phyloP scores from a whole-genome alignment of 352 stramenopile genomes.

The Nothophytophthora sp. region DNA sequence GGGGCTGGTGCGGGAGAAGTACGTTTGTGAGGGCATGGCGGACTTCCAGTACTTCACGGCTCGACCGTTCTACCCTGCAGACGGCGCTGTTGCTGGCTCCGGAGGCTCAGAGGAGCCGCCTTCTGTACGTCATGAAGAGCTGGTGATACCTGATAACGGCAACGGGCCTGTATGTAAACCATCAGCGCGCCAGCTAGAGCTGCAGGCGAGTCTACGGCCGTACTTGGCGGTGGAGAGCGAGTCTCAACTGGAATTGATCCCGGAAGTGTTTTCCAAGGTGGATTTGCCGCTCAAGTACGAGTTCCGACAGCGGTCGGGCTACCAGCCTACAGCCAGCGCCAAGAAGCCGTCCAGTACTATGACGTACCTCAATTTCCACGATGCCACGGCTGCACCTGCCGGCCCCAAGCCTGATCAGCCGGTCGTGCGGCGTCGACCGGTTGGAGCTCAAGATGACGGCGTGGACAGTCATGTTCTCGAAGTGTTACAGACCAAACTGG shows the following conservation, averaged over 20 bases:
- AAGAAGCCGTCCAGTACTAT: slow-evolving; percentile 78
- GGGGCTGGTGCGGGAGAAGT: slow-evolving; percentile 73
- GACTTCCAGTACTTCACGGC: slow-evolving; percentile 87
- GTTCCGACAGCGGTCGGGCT: slow-evolving; percentile 75
- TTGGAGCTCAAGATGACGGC: slow-evolving; percentile 55
- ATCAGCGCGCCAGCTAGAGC: slow-evolving; percentile 37
- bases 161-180: slow-evolving; percentile 44
- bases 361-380: slow-evolving; percentile 82
- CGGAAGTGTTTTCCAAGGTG: slow-evolving; percentile 85
- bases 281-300: slow-evolving; percentile 85
- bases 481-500: slow-evolving; percentile 58
- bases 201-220: slow-evolving; percentile 58
- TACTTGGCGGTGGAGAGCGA: slow-evolving; percentile 56
- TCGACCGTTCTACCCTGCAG: slow-evolving; percentile 51
- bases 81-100: slow-evolving; percentile 16
- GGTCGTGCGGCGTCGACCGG: slow-evolving; percentile 43
- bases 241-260: slow-evolving; percentile 69
- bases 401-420: slow-evolving; percentile 52
- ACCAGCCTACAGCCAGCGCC: slow-evolving; percentile 53
- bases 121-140: neutral
- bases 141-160: too few species aligned
- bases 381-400: slow-evolving; percentile 50
- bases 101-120: slow-evolving; percentile 16
- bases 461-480: slow-evolving; percentile 65
- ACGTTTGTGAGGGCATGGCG: slow-evolving; percentile 85